Evolutionary conservation across 495 filamentous ascomycete genomes (phyloP), one percentile per base, ranked within the genome.

Genomic region (Baudoinia panamericana): DNA sequence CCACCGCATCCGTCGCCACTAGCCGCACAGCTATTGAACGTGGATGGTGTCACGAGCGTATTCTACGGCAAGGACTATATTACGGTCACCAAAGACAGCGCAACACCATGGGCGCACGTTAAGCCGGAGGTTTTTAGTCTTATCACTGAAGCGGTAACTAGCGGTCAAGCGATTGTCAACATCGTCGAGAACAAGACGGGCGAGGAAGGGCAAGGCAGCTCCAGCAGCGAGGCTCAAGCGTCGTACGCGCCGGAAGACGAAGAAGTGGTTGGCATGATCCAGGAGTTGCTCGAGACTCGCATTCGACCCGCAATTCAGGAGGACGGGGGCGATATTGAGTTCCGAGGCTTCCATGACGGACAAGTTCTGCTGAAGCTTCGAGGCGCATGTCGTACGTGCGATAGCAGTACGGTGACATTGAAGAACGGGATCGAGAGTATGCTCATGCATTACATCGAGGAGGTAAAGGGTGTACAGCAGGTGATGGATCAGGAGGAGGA

Each of bases 341-440:
- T 85, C 52, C 67, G 80, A 3, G 87, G 88, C 3, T 96, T 95
- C 48, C 72, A 85, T 53, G 70, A 90, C 47, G 90, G 90, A 0
- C 70, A 79, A 37, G 90, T 97, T 11, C 51, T 76, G 54, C 57
- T 97, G 46, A 97, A 94, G 66, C 60, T 97, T 46, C 70, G 86
- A 10, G 90, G 90, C 27, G 90, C 90, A 25, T 97, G 90, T 59
- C 69, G 88, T 35, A 95, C 88, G 17, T 96, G 90, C 59, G 90
- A 96, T 53, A 88, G 81, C 27, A 94, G 86, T 58, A 94, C 88
- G 0, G 84, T 94, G 19, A 96, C 90, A 19, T 59, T 97, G 50
- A 86, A 84, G 66, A 95, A 90, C 58, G 90, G 90, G 8, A 97
- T 97, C 56, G 92, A 97, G 66, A 82, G 80, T 30, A 94, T 95